Base-by-base conservation (phyloP, 148 eudicot genomes). In the Fagopyrum tataricum region DNA sequence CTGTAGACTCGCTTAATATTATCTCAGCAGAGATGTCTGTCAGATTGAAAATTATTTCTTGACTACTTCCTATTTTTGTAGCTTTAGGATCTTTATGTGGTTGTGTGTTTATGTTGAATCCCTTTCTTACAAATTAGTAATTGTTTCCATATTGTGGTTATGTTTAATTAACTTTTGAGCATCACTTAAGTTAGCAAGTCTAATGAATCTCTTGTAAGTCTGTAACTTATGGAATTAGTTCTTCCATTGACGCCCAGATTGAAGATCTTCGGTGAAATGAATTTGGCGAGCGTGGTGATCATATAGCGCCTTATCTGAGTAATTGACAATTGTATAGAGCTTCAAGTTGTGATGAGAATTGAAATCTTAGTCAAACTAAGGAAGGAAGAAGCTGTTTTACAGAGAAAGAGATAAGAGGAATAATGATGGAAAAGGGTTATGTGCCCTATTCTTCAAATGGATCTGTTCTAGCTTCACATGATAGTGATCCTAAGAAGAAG, bases 251-350 rank as follows among this genome's bases (percentile, higher is more conserved):
- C 37, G 37, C 83, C 71, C 96, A 94, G 98, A 78, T 94, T 73
- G 93, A 88, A 80, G 93, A 91, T 85, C 85, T 82, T 56, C 84
- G 77, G 62, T 89, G 97, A 97, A 86, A 87, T 80, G 89, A 88
- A 40, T 77, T 85, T 78, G 85, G 78, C 75, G 89, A 79, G 71
- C 85, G 76, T 74, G 89, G 84, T 58, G 96, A 95, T 76, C 98
- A 86, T 83, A 84, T 88, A 81, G 91, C 87, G 68, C 96, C 97
- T 76, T 87, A 82, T 62, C 75, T 86, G 62, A 76, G 76, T 56
- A 70, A 72, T 43, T 71, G 72, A 56, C 72, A 73, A 6, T 74
- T 76, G 59, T 75, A 72, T 72, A 78, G 81, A 21, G 67, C 69
- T 73, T 70, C 77, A 77, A 76, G 72, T 86, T 74, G 64, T 81